Base-by-base conservation (phyloP, 1,284 basidiomycete species). In the Ganoderma meredithae region DNA sequence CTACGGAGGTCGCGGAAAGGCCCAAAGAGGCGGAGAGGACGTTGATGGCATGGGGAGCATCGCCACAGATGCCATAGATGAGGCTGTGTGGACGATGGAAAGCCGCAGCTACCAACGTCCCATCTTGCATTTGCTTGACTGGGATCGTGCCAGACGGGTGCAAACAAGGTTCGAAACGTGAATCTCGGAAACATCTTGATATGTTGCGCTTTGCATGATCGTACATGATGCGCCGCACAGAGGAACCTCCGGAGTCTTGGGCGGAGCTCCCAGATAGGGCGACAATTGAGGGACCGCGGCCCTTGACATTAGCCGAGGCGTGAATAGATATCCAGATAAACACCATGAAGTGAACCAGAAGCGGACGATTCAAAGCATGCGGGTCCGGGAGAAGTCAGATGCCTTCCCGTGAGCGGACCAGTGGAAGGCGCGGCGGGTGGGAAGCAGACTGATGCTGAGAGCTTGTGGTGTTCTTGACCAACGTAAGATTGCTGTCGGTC, bases 111-210 rank as follows among this genome's bases (percentile, higher is more conserved):
- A 22, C 33, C 25, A 33, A 53, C 49, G 9, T 31, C 47, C 15
- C 31, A 47, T 52, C 25, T 40, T 3, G 31, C 22, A 36, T 13
- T 47, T 62, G 36, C 61, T 53, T 13, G 47, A 39, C 44, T 52
- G 61, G 43, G 27, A n/a, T 58, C 31, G 31, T 25, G 60, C 44
- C 22, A 36, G 44, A 33, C 36, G 61, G 61, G 31, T 39, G 39
- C 44, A 25, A n/a, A 43, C 62, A 63, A 56, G 55, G 62, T 63
- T 63, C 40, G 53, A 63, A 63, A 63, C 62, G 40, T 40, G 40
- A 53, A 55, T 55, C 53, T 39, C 39, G 36, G 47, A 52, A 13
- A 4, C 27, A 58, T 58, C 55, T 58, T 58, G 55, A 58, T 39
- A 58, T 39, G 55, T 58, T 39, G 33, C 55, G 33, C 13, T 40